Evolutionary conservation across 2,329 filamentous ascomycete species (phyloP), one percentile per base, ranked within the genome.

Genomic region (Trichoderma guizhouense): DNA sequence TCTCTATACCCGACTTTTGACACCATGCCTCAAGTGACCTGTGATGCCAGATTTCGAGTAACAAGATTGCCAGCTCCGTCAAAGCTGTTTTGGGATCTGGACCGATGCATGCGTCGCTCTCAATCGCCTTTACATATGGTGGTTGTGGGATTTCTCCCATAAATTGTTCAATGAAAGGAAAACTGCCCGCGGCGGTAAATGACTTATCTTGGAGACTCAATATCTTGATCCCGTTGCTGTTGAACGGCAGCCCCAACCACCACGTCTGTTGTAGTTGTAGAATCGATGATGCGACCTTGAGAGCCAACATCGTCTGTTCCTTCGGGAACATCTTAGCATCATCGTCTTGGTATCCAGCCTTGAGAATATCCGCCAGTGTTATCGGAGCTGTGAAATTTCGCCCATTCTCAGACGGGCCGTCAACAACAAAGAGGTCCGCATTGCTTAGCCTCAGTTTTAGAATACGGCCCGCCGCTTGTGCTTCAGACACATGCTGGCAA

Each of bases 21-120:
- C 43, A 51, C 63, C 63, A 66, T 9, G 21, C 3, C 21, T 69
- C 66, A 30, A 69, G 51, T 3, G 66, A 24, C 15, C 58, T 39
- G 8, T 69, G 66, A 24, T 69, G 55, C 66, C 66, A 69, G 34
- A 69, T 69, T n/a, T 69, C 66, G 4, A 69, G 36, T 3, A 69
- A 47, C 3, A 69, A 21, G 26, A 69, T 69, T 8, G 53, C 66
- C 8, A 69, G 55, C 30, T 69, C 66, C 14, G 36, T 36, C 36
- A 69, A 58, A 15, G 55, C 55, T 18, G 55, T 60, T 43, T 69
- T 69, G 18, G 66, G 66, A 18, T 69, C 66, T 39, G 53, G 63
- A 1, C 63, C 43, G 12, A 53, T 36, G n/a, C 12, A 53, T 55
- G 61, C 30, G 15, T 32, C 18, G 28, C 4, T n/a, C 11, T 60